Base-by-base conservation (phyloP, 768 basidiomycete genomes). In the Tylopilus subfusipes region DNA sequence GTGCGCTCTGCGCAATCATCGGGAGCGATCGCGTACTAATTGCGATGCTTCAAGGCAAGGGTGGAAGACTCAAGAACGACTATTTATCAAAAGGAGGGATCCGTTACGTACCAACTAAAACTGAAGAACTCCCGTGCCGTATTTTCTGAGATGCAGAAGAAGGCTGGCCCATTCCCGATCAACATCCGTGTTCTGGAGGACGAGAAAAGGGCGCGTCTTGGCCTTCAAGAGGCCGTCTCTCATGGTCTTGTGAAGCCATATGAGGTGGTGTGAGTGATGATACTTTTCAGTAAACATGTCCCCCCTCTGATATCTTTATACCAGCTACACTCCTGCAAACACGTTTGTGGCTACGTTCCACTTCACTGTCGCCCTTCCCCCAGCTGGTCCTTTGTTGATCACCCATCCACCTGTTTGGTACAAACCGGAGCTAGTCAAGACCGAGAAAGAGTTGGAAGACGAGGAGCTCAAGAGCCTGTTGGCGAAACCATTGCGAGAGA, bases 131-230 rank as follows among this genome's bases (percentile, higher is more conserved):
- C 94, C 42, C 89, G 96, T 58, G 83, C 88, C n/a, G 88, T 96
- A 39, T 98, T 98, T 76, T 90, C 90, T 47, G 96, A 98, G 73
- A 91, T 98, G 64, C 91, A 95, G 75, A 95, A 93, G 80, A 98
- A 98, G 74, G 92, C 97, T 39, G 96, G 96, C 24, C 81, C 93
- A 5, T 98, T 99, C 84, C 96, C 97, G 31, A 98, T 99, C 81
- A 98, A 95, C 64, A 82, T 99, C 58, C 91, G 97, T 57, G 80
- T 80, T 43, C 80, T 98, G 54, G 96, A 96, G 59, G 96, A 98
- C 66, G 96, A 98, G 80, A 95, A 95, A 75, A 84, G 92, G 50
- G 88, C 93, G 25, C 86, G 96, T 34, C 87, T 98, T 80, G 97
- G 96, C 61, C 81, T 98, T 31, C 88, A 90, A 69, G 97, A 98